Percentiles rank a stretch among this genome's conserved stretches.
Evolutionary conservation across 75 land plant species (phyloP).

Genomic region (Cunninghamia lanceolata): DNA sequence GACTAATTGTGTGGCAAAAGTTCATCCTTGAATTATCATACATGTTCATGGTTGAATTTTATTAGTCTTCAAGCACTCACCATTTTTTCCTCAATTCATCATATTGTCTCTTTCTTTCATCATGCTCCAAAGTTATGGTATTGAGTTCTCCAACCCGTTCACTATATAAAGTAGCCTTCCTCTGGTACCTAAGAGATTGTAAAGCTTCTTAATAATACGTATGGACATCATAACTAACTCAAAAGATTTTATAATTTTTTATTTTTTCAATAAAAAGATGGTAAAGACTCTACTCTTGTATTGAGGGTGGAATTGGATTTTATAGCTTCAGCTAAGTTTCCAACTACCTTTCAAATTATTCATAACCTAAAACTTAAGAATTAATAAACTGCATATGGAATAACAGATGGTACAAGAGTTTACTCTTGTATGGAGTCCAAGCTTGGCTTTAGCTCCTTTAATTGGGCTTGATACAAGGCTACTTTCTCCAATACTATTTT

Average conservation of each 20-base stretch:
- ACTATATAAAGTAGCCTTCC: slow-evolving; percentile 62
- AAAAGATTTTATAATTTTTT: not conserved
- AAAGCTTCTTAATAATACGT: not conserved
- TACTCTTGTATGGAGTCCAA: slow-evolving; percentile 95
- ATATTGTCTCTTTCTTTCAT: slow-evolving; percentile 71
- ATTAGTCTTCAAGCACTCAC: slow-evolving; percentile 24
- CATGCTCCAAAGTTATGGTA: slow-evolving; percentile 72
- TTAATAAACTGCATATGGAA: not conserved
- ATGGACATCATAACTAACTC: not conserved
- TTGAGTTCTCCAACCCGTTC: slow-evolving; percentile 84
- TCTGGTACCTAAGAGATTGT: slow-evolving; percentile 59
- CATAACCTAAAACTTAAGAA: not conserved
- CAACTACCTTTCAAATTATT: not conserved
- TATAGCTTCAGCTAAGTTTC: not conserved
- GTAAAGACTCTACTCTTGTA: not conserved
- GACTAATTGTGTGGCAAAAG: not conserved
- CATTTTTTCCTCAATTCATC: slow-evolving; percentile 85
- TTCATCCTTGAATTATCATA: not conserved
- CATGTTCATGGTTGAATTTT: not conserved
- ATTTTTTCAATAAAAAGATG: not conserved
- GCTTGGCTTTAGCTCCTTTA: slow-evolving; percentile 89
- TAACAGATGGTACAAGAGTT: slow-evolving; percentile 6
- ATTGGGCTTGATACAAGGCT: slow-evolving; percentile 72
- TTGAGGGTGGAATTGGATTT: not conserved
- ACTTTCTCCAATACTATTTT: slow-evolving; percentile 67